Percentiles rank a stretch among this genome's conserved stretches.
Conservation (phyloP, 768 basidiomycete genomes). For the Cystobasidium onofrii region DNA sequence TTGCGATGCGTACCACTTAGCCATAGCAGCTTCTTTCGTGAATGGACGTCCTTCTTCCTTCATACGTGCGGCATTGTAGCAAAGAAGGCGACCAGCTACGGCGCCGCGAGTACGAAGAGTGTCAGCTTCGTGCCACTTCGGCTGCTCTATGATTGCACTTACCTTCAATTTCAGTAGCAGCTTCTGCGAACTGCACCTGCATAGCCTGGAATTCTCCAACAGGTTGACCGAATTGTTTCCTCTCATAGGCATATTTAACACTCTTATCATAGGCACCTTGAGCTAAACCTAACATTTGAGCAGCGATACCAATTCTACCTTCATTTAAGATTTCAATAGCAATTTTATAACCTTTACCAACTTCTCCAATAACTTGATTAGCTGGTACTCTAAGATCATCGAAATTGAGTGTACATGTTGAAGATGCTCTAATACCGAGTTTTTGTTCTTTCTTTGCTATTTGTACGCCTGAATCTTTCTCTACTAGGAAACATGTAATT, state of each 20-base stretch:
- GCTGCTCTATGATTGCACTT: conserved; percentile 5
- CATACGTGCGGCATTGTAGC: conserved; percentile 90
- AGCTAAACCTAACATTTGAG: conserved; percentile 96
- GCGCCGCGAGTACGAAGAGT: no score
- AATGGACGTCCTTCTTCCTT: conserved; percentile 84
- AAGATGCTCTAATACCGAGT: conserved; percentile 89
- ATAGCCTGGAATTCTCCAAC: conserved; percentile 93
- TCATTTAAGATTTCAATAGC: conserved; percentile 96
- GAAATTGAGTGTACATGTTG: conserved; percentile 87
- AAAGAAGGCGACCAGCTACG: conserved; percentile 77
- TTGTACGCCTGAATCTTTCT: conserved; percentile 91
- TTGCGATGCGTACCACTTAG: conserved; percentile 82
- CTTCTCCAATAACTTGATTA: conserved; percentile 85
- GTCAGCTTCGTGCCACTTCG: no score
- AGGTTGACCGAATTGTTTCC: conserved; percentile 86
- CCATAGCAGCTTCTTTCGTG: conserved; percentile 94
- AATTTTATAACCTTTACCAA: conserved; percentile 52
- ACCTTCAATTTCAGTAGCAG: conserved; percentile 64
- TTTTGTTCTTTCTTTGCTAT: conserved; percentile 99
- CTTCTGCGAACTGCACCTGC: conserved; percentile 86
- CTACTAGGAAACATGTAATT: conserved; percentile 93
- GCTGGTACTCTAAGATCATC: conserved; percentile 78
- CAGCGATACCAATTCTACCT: conserved; percentile 56
- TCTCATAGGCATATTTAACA: conserved; percentile 89
- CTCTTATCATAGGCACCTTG: conserved; percentile 94